Evolutionary conservation across 495 filamentous ascomycete genomes (phyloP).

Genomic region (Annulohypoxylon moriforme): DNA sequence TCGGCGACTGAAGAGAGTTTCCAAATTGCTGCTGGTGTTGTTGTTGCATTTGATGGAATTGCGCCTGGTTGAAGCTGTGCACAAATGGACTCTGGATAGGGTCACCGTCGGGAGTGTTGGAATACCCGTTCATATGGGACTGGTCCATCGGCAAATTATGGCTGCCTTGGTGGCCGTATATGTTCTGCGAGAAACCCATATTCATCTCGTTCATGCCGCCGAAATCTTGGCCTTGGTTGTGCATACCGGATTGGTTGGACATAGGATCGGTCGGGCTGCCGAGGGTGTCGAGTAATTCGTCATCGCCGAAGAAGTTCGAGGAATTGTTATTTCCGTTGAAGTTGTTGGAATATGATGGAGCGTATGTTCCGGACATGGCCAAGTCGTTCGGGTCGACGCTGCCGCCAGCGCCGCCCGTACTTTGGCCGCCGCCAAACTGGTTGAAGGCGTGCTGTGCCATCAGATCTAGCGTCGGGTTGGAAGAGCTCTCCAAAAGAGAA

Average conservation of each 20-base stretch:
- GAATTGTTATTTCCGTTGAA: conserved; percentile 54
- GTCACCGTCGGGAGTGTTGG: conserved; percentile 86
- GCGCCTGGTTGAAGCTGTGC: conserved; percentile 77
- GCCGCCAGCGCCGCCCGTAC: conserved; percentile 62
- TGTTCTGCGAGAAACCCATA: conserved; percentile 57
- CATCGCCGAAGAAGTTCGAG: conserved; percentile 66
- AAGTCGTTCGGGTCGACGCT: conserved; percentile 90
- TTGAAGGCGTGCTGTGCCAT: conserved; percentile 71
- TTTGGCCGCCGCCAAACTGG: conserved; percentile 71
- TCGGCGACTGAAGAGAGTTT: conserved; percentile 62
- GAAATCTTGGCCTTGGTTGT: conserved; percentile 63
- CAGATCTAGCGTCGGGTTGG: conserved; percentile 32
- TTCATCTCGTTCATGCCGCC: conserved; percentile 59
- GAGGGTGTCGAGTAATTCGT: conserved; percentile 72
- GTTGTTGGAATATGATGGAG: conserved; percentile 54
- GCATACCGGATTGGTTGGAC: conserved; percentile 56
- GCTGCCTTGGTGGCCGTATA: conserved; percentile 60
- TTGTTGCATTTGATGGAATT: conserved; percentile 72
- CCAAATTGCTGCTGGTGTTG: conserved; percentile 67
- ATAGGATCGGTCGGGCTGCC: conserved; percentile 58
- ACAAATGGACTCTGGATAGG: conserved; percentile 90
- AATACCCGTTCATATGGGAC: conserved; percentile 76
- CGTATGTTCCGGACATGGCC: conserved; percentile 67
- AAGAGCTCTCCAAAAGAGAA: conserved; percentile 2
- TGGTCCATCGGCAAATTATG: conserved; percentile 58